Evolutionary conservation across 1,284 basidiomycete species (phyloP).

Genomic region (Microbotryomycetes sp.): DNA sequence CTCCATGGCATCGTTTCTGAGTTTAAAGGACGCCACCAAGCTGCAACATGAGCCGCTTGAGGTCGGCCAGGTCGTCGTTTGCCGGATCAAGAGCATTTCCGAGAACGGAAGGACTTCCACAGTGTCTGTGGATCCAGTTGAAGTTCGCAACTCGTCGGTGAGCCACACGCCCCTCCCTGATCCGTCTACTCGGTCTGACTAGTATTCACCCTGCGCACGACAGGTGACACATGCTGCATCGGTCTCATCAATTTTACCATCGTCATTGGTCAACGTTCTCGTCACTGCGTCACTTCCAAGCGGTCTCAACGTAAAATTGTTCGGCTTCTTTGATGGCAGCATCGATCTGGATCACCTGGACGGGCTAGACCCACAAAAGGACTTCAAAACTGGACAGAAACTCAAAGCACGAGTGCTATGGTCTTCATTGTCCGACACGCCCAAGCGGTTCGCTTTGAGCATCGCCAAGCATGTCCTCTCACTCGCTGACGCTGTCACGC

Average conservation of each 20-base stretch:
- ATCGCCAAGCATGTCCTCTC: conserved; percentile 65
- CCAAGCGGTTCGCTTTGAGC: conserved; percentile 68
- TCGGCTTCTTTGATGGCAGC: conserved; percentile 90
- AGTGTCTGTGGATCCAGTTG: conserved; percentile 37
- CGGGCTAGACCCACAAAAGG: conserved; percentile 47
- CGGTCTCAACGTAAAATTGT: conserved; percentile 82
- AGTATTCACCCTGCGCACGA: conserved; percentile 35
- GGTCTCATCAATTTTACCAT: conserved; percentile 77
- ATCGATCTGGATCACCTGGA: conserved; percentile 76
- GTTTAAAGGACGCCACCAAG: conserved; percentile 31
- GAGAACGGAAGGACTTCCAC: conserved; percentile 41
- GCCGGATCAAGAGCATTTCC: conserved; percentile 39
- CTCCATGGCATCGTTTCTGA: conserved; percentile 43
- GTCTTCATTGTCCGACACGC: conserved; percentile 58
- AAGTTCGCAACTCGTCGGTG: conserved; percentile 33
- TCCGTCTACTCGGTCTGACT: neutral
- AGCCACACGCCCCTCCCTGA: neutral
- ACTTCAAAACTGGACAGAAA: conserved; percentile 75
- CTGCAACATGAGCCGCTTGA: conserved; percentile 36
- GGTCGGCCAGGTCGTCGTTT: conserved; percentile 41
- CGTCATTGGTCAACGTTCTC: conserved; percentile 73
- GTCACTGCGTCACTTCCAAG: conserved; percentile 70
- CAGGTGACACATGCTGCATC: conserved; percentile 67
- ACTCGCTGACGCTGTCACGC: conserved; percentile 42
- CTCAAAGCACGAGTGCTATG: conserved; percentile 84